These are phyloP conservation scores for Beta vulgaris DNA, from an alignment of 148 eudicot species.

Conservation along the genomic window DNA sequence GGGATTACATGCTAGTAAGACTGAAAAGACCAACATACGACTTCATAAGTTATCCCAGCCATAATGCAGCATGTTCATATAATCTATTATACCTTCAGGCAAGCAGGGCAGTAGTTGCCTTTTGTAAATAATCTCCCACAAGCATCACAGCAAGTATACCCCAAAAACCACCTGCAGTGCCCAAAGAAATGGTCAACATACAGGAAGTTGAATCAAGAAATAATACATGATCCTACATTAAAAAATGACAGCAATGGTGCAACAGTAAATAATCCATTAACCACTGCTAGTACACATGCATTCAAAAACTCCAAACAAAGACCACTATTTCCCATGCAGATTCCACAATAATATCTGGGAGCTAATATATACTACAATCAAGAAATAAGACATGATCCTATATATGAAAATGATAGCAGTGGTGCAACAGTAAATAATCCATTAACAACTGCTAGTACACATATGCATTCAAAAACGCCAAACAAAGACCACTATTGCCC, in stretches of 20 bases:
- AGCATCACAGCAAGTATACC: constrained; percentile 98
- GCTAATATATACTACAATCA: no score
- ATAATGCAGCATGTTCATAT: neutral
- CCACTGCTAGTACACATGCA: constrained; percentile 1
- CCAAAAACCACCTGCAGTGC: constrained; percentile 85
- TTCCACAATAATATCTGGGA: no score
- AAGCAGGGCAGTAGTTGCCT: constrained; percentile 93
- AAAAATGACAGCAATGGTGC: neutral
- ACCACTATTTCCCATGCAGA: neutral
- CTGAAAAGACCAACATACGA: neutral
- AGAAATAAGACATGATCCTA: neutral
- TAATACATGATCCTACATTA: neutral
- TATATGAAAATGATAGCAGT: neutral
- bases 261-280: neutral
- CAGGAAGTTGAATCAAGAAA: neutral
- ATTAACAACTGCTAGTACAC: neutral
- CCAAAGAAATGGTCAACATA: neutral
- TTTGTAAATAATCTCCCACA: constrained; percentile 98
- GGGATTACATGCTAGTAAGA: neutral
- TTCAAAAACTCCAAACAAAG: constrained; percentile 3
- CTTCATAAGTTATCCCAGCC: neutral
- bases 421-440: neutral
- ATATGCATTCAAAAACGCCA: constrained; percentile 2
- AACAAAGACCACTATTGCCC: neutral
- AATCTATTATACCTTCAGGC: constrained; percentile 67